A percentile compares a stretch with the other conserved stretches of the same genome.
These are phyloP conservation scores for Chlamydomonas incerta DNA, from an alignment of 139 green algal genomes.

Conservation along the genomic window DNA sequence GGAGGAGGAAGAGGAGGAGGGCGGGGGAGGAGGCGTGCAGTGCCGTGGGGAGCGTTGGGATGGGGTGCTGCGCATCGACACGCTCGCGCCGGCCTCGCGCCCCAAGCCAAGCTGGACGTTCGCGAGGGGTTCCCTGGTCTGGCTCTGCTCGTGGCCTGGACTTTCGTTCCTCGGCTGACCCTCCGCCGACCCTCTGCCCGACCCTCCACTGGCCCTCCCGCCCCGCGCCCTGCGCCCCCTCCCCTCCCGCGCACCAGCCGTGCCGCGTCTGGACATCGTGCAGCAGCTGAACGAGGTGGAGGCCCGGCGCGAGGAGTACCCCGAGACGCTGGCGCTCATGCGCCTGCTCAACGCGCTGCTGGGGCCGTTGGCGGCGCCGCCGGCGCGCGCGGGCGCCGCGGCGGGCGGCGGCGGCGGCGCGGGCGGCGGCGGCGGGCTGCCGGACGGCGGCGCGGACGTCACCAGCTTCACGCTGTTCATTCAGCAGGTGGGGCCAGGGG, in stretches of 20 bases:
- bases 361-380: constrained; percentile 16
- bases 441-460: constrained; percentile 58
- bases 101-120: too few species aligned
- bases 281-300: constrained; percentile 84
- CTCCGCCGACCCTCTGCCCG: too few species aligned
- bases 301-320: constrained; percentile 78
- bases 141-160: too few species aligned
- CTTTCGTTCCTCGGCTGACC: too few species aligned
- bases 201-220: neutral
- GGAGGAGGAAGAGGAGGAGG: too few species aligned
- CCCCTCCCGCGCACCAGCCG: constrained; percentile 2
- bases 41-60: too few species aligned
- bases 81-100: too few species aligned
- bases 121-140: too few species aligned
- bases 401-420: neutral
- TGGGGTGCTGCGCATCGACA: too few species aligned
- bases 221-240: neutral
- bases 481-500: constrained; percentile 37
- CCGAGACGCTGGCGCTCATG: constrained; percentile 76
- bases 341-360: constrained; percentile 77
- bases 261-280: constrained; percentile 60
- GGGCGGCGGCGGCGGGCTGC: constrained; percentile 29
- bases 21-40: too few species aligned
- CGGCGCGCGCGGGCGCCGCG: too few species aligned
- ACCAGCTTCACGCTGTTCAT: constrained; percentile 76